Base-by-base conservation (phyloP, 163 green algal genomes). In the Volvox carteri region DNA sequence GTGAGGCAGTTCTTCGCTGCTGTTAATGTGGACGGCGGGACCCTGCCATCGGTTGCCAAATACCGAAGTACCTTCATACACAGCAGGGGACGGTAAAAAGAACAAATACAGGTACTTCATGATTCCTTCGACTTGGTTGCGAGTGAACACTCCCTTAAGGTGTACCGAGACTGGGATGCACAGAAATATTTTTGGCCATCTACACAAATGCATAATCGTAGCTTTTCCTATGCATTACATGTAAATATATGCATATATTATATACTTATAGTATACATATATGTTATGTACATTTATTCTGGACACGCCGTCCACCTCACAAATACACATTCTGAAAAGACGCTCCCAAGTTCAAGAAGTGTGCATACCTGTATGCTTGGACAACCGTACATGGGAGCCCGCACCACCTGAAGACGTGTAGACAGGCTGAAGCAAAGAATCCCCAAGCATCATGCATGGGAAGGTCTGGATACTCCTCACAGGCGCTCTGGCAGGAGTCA, bases 381-480 rank as follows among this genome's bases (percentile, higher is more conserved):
- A 88, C 4, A 97, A 91, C 1, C 92, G 85, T 0, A 91, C 95
- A 74, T 97, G 91, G 8, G 95, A 93, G 91, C 94, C 90, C 37
- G 90, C 42, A 2, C 94, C 84, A 84, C 93, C 92, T 0, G 94
- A 92, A 1, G 89, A 92, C 44, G 92, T 88, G 18, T 78, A 86
- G 50, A 60, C 7, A 12, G 30, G 1, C 9, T n/a, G 19, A 14
- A 25, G 44, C 30, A n/a, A 3, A 16, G 37, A 60, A 85, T 72
- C 12, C 89, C 86, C 68, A 97, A 87, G 44, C 92, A 85, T 6
- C 84, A 72, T 28, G 96, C 87, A 79, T 23, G 92, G 28, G 74
- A 96, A 68, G 11, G 95, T 92, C 50, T 97, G 87, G 85, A 97
- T 72, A 4, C 62, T 85, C 9, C 68, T 93, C 16, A 98, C 92